phyloP scores from a whole-genome alignment of 331 rosid genomes.

The Quercus lobata region DNA sequence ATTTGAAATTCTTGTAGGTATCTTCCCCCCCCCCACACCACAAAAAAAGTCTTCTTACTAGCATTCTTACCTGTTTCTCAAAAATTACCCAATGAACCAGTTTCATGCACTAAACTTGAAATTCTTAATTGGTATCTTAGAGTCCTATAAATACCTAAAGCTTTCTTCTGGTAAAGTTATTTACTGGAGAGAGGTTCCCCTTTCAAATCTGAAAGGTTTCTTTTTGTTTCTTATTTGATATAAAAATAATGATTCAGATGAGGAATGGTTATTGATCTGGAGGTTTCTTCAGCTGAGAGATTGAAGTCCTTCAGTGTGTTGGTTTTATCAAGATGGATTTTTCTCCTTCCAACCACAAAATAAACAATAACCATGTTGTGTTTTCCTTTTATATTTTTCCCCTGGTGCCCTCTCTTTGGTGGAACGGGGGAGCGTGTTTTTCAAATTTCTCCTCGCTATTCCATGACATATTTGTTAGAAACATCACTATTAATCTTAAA shows the following conservation, averaged over 20 bases:
- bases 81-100: too few relatives aligned
- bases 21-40: too few relatives aligned
- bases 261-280: not conserved
- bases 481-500: not conserved
- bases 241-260: not conserved
- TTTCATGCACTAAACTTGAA: too few relatives aligned
- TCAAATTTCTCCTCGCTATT: not conserved
- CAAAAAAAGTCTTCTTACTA: too few relatives aligned
- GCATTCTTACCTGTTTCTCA: too few relatives aligned
- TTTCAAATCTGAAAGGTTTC: too few relatives aligned
- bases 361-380: not conserved
- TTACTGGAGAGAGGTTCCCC: too few relatives aligned
- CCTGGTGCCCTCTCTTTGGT: not conserved
- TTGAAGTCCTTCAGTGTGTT: not conserved
- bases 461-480: not conserved
- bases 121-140: too few relatives aligned
- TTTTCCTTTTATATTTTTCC: not conserved
- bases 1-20: too few relatives aligned
- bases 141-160: too few relatives aligned
- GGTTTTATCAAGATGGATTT: not conserved
- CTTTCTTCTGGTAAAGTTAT: too few relatives aligned
- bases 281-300: not conserved
- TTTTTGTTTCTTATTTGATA: too few relatives aligned
- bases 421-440: not conserved
- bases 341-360: not conserved